Conservation (phyloP, 345 rosid genomes). For the Arabidopsis arenosa region DNA sequence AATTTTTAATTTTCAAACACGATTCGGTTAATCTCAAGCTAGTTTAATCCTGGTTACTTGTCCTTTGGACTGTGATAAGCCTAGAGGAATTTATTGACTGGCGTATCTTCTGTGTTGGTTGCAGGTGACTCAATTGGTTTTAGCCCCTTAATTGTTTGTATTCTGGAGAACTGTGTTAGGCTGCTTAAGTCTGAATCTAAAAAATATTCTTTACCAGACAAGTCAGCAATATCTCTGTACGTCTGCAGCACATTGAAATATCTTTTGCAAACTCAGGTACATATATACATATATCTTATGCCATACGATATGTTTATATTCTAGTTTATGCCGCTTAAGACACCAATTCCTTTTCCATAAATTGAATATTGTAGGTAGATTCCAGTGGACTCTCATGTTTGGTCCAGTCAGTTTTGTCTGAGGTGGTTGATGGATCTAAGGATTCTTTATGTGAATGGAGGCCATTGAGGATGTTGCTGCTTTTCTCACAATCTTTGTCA, state of each 20-base stretch:
- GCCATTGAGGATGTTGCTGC: constrained; percentile 69
- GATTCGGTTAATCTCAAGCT: constrained; percentile 7
- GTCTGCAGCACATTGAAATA: constrained; percentile 83
- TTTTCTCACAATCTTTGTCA: constrained; percentile 58
- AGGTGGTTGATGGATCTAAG: constrained; percentile 56
- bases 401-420: constrained; percentile 72
- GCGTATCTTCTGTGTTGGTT: constrained; percentile 39
- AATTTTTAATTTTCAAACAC: background rate
- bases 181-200: constrained; percentile 76
- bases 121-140: constrained; percentile 80
- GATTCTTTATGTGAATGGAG: constrained; percentile 72
- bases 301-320: constrained; percentile 32
- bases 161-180: constrained; percentile 75
- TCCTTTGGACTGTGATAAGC: constrained; percentile 27
- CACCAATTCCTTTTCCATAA: constrained; percentile 37
- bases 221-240: constrained; percentile 78
- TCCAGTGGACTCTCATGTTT: constrained; percentile 64
- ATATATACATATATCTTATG: constrained; percentile 45
- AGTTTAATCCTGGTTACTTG: background rate
- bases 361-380: constrained; percentile 65
- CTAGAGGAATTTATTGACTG: constrained; percentile 25
- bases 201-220: constrained; percentile 61
- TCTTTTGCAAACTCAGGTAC: constrained; percentile 92
- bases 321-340: constrained; percentile 28
- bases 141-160: constrained; percentile 77